phyloP scores from a whole-genome alignment of 176 grass and related monocot genomes.

The Triticum urartu region DNA sequence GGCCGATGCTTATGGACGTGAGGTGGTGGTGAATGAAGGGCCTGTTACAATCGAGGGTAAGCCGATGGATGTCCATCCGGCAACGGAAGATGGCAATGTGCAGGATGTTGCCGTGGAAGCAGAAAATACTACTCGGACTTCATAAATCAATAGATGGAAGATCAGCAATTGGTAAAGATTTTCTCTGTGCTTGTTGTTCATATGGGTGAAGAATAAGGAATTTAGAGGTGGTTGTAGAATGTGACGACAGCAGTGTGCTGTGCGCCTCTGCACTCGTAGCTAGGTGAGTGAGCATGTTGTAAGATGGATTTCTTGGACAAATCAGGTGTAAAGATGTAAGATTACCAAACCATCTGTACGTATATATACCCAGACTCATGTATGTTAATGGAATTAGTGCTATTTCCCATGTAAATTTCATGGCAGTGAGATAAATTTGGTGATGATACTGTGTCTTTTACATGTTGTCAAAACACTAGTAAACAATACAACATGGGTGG shows the following conservation, averaged over 20 bases:
- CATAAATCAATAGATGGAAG: neutral
- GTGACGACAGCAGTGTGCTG: neutral
- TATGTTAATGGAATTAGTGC: neutral
- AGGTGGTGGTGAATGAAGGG: conserved; percentile 18
- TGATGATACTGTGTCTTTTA: too few relatives aligned
- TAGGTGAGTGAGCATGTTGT: conserved; percentile 17
- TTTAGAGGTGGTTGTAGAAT: conserved; percentile 32
- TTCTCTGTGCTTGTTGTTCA: conserved; percentile 20
- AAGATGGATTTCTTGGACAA: neutral
- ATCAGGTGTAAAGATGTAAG: conserved; percentile 15
- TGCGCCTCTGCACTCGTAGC: neutral
- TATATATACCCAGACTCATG: neutral
- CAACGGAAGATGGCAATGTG: conserved; percentile 25
- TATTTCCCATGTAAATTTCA: neutral
- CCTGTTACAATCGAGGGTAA: conserved; percentile 36
- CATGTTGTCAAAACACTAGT: too few relatives aligned
- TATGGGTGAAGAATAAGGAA: conserved; percentile 8
- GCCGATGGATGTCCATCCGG: conserved; percentile 9
- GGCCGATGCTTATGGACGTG: conserved; percentile 23
- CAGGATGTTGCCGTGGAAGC: neutral
- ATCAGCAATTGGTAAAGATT: neutral
- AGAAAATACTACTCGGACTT: neutral
- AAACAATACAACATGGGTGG: too few relatives aligned
- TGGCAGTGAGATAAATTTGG: neutral
- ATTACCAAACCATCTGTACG: neutral